phyloP scores from a whole-genome alignment of 495 filamentous ascomycete genomes.

The Daldinia caldariorum region DNA sequence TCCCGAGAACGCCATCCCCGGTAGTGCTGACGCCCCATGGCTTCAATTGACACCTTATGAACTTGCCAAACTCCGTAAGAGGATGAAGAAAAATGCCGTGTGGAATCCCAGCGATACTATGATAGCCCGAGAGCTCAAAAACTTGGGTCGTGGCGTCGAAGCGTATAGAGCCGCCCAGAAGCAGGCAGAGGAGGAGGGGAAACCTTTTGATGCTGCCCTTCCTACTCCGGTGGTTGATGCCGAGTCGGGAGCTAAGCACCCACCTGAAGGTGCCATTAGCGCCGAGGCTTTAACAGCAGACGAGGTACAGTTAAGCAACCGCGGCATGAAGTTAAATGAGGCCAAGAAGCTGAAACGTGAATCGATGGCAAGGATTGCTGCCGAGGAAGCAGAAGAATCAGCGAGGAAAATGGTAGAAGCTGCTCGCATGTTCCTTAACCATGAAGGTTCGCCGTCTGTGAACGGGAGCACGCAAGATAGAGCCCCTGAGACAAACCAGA shows the following conservation, averaged over 20 bases:
- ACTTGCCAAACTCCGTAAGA: slow-evolving; percentile 88
- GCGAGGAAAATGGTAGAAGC: slow-evolving; percentile 64
- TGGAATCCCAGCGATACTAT: slow-evolving; percentile 97
- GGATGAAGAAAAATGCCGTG: slow-evolving; percentile 98
- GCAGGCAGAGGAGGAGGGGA: slow-evolving; percentile 72
- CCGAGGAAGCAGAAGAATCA: slow-evolving; percentile 71
- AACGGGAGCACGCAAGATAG: slow-evolving; percentile 42
- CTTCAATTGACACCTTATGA: slow-evolving; percentile 89
- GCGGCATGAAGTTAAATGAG: slow-evolving; percentile 91
- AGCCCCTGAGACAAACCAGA: slow-evolving; percentile 34
- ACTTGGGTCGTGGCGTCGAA: slow-evolving; percentile 78
- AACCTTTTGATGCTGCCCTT: slow-evolving; percentile 64
- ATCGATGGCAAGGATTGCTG: slow-evolving; percentile 72
- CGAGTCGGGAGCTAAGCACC: slow-evolving; percentile 56
- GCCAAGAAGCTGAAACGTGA: slow-evolving; percentile 91
- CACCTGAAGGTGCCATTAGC: slow-evolving; percentile 61
- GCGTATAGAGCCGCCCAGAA: slow-evolving; percentile 75
- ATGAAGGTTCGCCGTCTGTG: slow-evolving; percentile 46
- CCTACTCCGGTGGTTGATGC: slow-evolving; percentile 58
- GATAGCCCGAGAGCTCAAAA: slow-evolving; percentile 87
- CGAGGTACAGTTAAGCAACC: slow-evolving; percentile 73
- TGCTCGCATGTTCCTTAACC: slow-evolving; percentile 61
- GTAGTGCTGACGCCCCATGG: slow-evolving; percentile 87
- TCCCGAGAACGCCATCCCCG: slow-evolving; percentile 76
- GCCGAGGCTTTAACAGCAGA: slow-evolving; percentile 60